Conservation (phyloP, 2,329 filamentous ascomycete genomes). For the Dothistroma septosporum region DNA sequence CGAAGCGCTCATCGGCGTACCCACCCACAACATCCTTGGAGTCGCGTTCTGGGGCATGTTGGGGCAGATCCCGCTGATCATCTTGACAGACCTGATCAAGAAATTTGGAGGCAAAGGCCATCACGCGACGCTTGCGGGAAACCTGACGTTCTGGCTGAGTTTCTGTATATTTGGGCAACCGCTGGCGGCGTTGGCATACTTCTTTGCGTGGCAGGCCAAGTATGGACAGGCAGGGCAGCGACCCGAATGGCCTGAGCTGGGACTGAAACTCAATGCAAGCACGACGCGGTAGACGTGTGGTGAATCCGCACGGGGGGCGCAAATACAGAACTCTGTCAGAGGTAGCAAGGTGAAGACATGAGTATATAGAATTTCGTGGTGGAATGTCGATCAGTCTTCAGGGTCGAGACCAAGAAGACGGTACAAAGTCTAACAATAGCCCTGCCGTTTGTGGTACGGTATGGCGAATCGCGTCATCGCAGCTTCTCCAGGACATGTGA, state of each 20-base stretch:
- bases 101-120: constrained; percentile 63
- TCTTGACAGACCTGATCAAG: constrained; percentile 72
- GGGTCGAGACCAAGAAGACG: neutral
- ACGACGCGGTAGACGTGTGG: constrained; percentile 1
- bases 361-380: neutral
- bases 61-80: constrained; percentile 83
- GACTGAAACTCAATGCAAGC: constrained; percentile 5
- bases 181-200: constrained; percentile 86
- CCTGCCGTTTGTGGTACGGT: neutral
- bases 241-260: constrained; percentile 26
- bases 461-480: neutral
- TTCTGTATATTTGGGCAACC: constrained; percentile 96
- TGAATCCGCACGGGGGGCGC: neutral
- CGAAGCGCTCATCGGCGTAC: constrained; percentile 86
- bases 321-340: neutral
- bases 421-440: neutral
- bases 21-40: constrained; percentile 69
- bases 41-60: constrained; percentile 95
- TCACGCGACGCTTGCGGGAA: constrained; percentile 75
- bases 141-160: constrained; percentile 92
- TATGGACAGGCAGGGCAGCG: constrained; percentile 55
- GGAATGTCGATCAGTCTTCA: neutral
- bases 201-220: constrained; percentile 98
- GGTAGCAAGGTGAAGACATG: neutral
- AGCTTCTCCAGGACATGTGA: neutral